These are phyloP conservation scores for Odonthalia washingtoniensis DNA, from an alignment of 31 red algal species.

Conservation along the genomic window DNA sequence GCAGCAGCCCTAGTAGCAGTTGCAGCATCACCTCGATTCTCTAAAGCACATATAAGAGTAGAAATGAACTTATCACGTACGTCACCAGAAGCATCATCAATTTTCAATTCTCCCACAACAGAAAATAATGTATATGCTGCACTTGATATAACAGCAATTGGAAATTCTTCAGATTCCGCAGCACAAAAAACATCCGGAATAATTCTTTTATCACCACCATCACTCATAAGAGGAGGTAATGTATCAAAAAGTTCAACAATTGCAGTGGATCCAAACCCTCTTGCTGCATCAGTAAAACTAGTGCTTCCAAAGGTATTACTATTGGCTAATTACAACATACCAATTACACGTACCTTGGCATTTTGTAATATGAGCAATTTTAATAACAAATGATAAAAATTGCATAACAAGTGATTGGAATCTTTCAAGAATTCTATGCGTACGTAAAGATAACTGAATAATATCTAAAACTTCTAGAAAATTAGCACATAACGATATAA, in stretches of 20 bases:
- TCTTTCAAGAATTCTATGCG: conserved; percentile 42
- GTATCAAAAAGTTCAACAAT: conserved; percentile 44
- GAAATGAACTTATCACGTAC: background rate
- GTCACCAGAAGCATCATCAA: background rate
- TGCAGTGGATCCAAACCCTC: conserved; percentile 61
- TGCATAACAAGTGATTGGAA: conserved; percentile 67
- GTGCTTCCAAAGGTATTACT: conserved; percentile 53
- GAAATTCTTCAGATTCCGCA: conserved; percentile 5
- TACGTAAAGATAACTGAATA: conserved; percentile 26
- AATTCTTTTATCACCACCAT: background rate
- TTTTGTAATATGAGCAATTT: conserved; percentile 22
- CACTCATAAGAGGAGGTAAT: conserved; percentile 38
- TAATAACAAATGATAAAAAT: conserved; percentile 63
- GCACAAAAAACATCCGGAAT: conserved; percentile 49
- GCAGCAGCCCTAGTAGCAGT: conserved; percentile 53
- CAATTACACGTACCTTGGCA: conserved; percentile 8
- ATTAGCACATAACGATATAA: conserved; percentile 41
- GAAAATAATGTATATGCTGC: conserved; percentile 61
- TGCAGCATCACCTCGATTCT: conserved; percentile 23
- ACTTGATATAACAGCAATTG: conserved; percentile 35
- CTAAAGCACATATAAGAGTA: conserved; percentile 24
- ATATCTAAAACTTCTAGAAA: conserved; percentile 70
- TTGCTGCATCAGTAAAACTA: conserved; percentile 48
- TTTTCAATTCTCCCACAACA: conserved; percentile 32
- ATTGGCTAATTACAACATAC: conserved; percentile 49